Conservation (phyloP, 2,329 filamentous ascomycete species). For the Akanthomyces dipterigenus region DNA sequence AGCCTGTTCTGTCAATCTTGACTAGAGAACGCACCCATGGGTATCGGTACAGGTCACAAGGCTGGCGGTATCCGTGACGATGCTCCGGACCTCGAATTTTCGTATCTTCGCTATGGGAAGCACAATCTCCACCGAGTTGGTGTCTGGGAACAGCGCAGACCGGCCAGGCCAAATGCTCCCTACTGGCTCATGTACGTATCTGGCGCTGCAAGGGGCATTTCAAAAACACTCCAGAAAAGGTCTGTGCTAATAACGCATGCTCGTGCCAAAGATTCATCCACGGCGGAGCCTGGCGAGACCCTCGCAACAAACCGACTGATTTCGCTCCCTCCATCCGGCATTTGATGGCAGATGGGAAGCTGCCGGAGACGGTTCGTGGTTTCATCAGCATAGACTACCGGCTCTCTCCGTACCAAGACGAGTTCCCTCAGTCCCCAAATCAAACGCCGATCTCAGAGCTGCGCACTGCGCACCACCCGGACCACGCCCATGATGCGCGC, state of each 20-base stretch:
- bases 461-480: slow-evolving; percentile 48
- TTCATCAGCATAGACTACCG: slow-evolving; percentile 60
- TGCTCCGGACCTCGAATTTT: slow-evolving; percentile 20
- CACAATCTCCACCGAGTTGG: slow-evolving; percentile 39
- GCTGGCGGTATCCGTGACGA: slow-evolving; percentile 7
- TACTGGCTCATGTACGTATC: slow-evolving; percentile 32
- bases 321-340: slow-evolving; percentile 39
- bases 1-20: neutral
- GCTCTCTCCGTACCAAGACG: slow-evolving; percentile 37
- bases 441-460: slow-evolving; percentile 21
- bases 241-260: slow-evolving; percentile 7
- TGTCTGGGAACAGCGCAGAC: slow-evolving; percentile 33
- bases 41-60: slow-evolving; percentile 10
- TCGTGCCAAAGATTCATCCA: slow-evolving; percentile 44
- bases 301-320: slow-evolving; percentile 38
- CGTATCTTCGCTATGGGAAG: slow-evolving; percentile 31
- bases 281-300: slow-evolving; percentile 59
- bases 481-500: slow-evolving; percentile 53
- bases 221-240: neutral
- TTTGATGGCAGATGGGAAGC: slow-evolving; percentile 28
- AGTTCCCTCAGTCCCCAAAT: neutral
- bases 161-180: slow-evolving; percentile 15
- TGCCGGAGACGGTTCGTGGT: slow-evolving; percentile 41
- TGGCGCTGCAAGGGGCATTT: neutral
- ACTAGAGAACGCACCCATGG: neutral